These are phyloP conservation scores for Candida dubliniensis DNA, from an alignment of 1,139 yeast genomes.

Conservation along the genomic window DNA sequence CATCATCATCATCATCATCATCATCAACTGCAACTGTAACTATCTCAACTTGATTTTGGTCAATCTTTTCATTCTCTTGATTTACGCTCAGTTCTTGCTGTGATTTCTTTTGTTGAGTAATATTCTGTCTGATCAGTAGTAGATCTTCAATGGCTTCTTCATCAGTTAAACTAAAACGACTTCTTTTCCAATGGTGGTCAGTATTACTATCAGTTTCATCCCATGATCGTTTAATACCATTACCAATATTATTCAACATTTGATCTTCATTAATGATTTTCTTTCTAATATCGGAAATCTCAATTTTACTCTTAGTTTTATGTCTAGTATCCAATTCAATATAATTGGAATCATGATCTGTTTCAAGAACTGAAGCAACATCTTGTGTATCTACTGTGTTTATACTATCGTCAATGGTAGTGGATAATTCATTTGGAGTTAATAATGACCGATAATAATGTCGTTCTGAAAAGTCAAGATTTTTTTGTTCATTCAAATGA, in stretches of 20 bases:
- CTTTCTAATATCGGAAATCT: constrained; percentile 30
- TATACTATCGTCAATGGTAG: constrained; percentile 9
- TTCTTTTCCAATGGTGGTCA: constrained; percentile 5
- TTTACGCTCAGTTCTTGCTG: neutral
- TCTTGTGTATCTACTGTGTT: constrained; percentile 11
- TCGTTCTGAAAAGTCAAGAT: constrained; percentile 17
- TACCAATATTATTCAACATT: constrained; percentile 1
- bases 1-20: constrained; percentile 10
- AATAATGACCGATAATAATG: constrained; percentile 35
- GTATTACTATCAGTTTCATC: neutral
- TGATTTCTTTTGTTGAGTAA: neutral
- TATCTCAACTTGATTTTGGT: no score
- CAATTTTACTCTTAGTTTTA: constrained; percentile 33
- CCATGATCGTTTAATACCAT: constrained; percentile 9
- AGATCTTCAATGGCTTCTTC: constrained; percentile 29
- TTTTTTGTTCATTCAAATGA: constrained; percentile 19
- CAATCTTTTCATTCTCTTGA: neutral
- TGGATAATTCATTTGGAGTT: constrained; percentile 19
- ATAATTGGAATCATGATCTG: constrained; percentile 30
- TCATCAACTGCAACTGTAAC: no score
- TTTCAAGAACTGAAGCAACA: constrained; percentile 9
- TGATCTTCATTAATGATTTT: constrained; percentile 6
- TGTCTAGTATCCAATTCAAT: constrained; percentile 23
- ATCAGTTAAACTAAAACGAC: constrained; percentile 24
- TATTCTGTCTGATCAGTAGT: constrained; percentile 12